Evolutionary conservation across 2,329 filamentous ascomycete species (phyloP), one percentile per base, ranked within the genome.

Genomic region (Xylariaceae sp.): DNA sequence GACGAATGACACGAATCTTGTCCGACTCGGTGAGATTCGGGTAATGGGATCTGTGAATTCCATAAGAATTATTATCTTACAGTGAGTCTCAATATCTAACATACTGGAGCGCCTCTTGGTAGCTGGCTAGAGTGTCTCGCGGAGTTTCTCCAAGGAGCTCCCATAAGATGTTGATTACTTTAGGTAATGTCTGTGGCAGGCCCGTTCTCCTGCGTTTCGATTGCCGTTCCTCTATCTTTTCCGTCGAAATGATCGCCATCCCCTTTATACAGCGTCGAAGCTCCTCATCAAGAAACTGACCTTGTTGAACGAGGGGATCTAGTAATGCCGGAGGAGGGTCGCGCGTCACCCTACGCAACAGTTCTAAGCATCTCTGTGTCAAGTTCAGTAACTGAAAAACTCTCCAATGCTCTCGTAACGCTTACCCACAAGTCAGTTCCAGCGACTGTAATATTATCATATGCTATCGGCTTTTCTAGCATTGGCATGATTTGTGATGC

Each of bases 1-100:
- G 67, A 30, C 82, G 73, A 33, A 89, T 72, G 7, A 78, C 70
- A 27, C 75, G 74, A 60, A 79, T 83, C 64, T 82, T 80, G 20
- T 78, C 72, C 6, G 71, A 54, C 53, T 84, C 80, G 13, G 75
- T 61, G 4, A 84, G 68, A 11, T 69, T 65, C 10, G 74, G 62
- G 63, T 85, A 85, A 18, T 65, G 61, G 20, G 64, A 60, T 29
- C 74, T 78, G 18, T 10, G 65, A 53, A 65, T 52, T 51, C 76
- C 75, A 64, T 55, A 40, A 56, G 50, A 48, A 32, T 21, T 2
- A 20, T 7, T 13, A 11, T 13, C 43, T 46, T 15, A 46, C 35
- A 59, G 42, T 55, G 59, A 40, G 47, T 37, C 10, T 42, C 23
- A 30, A 15, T 15, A 21, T 32, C 41, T 10, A 29, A 76, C 81